Percentiles rank a stretch among this genome's conserved stretches.
These are phyloP conservation scores for Pseudomonodictys pantanalensis DNA, from an alignment of 495 filamentous ascomycete species.

Conservation along the genomic window DNA sequence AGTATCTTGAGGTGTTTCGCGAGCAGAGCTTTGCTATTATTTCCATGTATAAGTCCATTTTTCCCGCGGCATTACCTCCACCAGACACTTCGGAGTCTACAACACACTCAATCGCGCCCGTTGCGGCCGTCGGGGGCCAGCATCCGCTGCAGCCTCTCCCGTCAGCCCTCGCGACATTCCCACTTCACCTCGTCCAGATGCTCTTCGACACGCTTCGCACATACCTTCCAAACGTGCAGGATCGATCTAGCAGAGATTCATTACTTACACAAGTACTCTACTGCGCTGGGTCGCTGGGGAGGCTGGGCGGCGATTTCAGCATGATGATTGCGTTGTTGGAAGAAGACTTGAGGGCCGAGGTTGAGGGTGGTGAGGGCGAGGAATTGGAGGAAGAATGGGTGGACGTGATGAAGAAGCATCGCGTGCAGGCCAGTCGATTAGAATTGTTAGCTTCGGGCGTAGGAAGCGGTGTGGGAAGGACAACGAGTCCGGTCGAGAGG, in stretches of 20 bases:
- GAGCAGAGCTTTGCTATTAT: conserved; percentile 97
- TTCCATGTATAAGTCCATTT: conserved; percentile 87
- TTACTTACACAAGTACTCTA: conserved; percentile 93
- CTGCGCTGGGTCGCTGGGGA: conserved; percentile 87
- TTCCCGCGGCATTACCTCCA: conserved; percentile 52
- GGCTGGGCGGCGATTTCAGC: conserved; percentile 90
- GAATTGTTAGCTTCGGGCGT: conserved; percentile 70
- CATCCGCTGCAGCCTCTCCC: conserved; percentile 68
- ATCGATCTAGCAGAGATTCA: conserved; percentile 75
- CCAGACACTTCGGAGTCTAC: conserved; percentile 41
- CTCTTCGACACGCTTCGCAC: conserved; percentile 71
- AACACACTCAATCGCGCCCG: conserved; percentile 35
- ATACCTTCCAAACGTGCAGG: conserved; percentile 81
- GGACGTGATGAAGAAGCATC: conserved; percentile 84
- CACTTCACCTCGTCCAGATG: conserved; percentile 78
- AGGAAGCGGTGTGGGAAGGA: conserved; percentile 31
- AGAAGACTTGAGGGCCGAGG: conserved; percentile 37
- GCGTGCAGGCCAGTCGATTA: conserved; percentile 77
- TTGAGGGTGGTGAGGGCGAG: conserved; percentile 50
- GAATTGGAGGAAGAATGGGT: conserved; percentile 70
- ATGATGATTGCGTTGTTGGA: conserved; percentile 72
- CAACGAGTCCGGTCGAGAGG: conserved; percentile 11
- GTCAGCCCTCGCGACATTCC: conserved; percentile 77
- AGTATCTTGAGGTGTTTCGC: conserved; percentile 96
- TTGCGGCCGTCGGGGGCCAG: neutral